Base-by-base conservation (phyloP, 1,284 basidiomycete species). In the Leccinum solheimii region DNA sequence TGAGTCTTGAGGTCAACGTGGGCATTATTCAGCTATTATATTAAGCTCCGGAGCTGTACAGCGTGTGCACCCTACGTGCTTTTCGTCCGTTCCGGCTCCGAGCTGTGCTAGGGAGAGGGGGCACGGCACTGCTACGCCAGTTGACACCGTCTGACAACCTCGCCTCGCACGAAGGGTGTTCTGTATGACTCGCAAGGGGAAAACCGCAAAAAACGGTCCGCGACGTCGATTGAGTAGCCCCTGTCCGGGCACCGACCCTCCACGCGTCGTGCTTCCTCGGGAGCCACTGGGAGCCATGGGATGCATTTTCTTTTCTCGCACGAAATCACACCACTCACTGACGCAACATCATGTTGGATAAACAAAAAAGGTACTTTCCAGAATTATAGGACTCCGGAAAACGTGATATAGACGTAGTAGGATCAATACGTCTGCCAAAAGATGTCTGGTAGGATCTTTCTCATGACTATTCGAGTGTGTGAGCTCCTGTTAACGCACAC, bases 361-460 rank as follows among this genome's bases (percentile, higher is more conserved):
- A 7, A 10, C 57, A 26, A 30, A 38, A 26, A 50, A 4, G 9
- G 8, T 9, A 8, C n/a, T 26, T 50, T 49, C 21, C 21, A 27
- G 21, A 30, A 55, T 43, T 14, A 19, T 21, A 40, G 21, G n/a
- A 27, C 21, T 21, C 27, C 36, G 19, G 14, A 50, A 27, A 40
- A 27, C 3, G 34, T 5, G 32, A 50, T 9, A 16, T 21, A 55
- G n/a, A 48, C 21, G 19, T 45, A 30, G 19, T 21, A 34, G 10
- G 5, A 16, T 76, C 62, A 77, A 58, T 76, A 77, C 30, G 74
- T 74, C 57, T 77, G 75, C 76, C 77, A 77, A 45, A 79, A 45
- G 21, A 75, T 49, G 50, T 71, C 74, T n/a, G 76, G 76, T 26
- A 77, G 56, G 16, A 77, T 66, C 30, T 69, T 64, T 59, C 79